Evolutionary conservation across 495 filamentous ascomycete genomes (phyloP), one percentile per base, ranked within the genome.

Genomic region (Corynascus novoguineensis): DNA sequence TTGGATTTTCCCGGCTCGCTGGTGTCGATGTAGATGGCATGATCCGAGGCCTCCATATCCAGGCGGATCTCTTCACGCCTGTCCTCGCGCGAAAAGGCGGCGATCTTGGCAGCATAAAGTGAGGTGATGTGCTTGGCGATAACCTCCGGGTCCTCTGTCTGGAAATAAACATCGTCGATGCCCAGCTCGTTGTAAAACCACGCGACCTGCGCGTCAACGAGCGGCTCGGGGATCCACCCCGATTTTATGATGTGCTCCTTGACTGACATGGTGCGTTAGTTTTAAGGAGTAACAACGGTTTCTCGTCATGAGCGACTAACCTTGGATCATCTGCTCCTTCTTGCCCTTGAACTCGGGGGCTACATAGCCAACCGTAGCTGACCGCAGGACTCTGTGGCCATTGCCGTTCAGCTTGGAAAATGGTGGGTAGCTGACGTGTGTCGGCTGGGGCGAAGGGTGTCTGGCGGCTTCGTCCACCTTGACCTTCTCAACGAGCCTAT

Each of bases 111-210:
- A 21, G 95, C 95, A 67, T 97, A 98, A 29, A 98, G 81, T 14
- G 92, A 97, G 48, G 91, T 92, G 60, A 98, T 90, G 68, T 96
- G 88, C 65, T 87, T 95, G 57, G 90, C 87, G 60, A 98, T 92
- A 48, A 87, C 89, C 40, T 91, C 87, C 24, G 85, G 86, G 3
- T 81, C 81, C 75, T 98, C 93, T 34, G 90, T 89, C 69, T 95
- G 87, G 78, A 98, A 98, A 75, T 98, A 98, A 76, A 96, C 92
- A 73, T 98, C 93, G 71, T 98, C 93, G 65, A 98, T 98, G 50
- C 93, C 95, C 14, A 98, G 81, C 69, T 91, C 87, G 62, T 93
- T 88, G 75, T 98, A 98, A 79, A 98, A 98, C 95, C 93, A 97
- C 17, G 81, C 79, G 29, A 90, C 89, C 73, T 98, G 90, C 3